Base-by-base conservation (phyloP, 2,329 filamentous ascomycete genomes). In the Orbilia oligospora region DNA sequence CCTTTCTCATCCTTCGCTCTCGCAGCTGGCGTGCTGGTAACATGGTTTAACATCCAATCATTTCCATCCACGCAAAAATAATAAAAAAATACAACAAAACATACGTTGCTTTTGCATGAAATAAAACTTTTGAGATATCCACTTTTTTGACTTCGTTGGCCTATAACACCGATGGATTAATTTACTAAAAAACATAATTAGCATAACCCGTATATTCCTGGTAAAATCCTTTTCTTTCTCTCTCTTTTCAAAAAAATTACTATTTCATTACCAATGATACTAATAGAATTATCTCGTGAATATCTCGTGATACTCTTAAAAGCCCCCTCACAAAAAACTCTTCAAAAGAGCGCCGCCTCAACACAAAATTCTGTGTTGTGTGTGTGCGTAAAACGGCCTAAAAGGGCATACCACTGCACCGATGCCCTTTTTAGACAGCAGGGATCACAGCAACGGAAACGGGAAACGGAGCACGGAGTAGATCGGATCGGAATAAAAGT, bases 51-150 rank as follows among this genome's bases (percentile, higher is more conserved):
- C 16, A 18, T 46, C 61, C 61, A 65, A 65, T 65, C 61, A 36
- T 65, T 36, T 24, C 22, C 61, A 33, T 33, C 61, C 61, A 65
- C 61, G 61, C 41, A 41, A 30, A 20, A 18, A 38, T 14, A 18
- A 38, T 14, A n/a, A 36, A 64, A 64, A 64, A 64, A 61, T 61
- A 61, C 56, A 61, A 61, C 56, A 61, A 61, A 61, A 12, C 56
- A 36, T 61, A 33, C 55, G 2, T 44, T 5, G 38, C 3, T 61
- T 44, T 61, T 27, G 56, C 56, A 61, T 61, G 36, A 61, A 12
- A 12, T 30, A 12, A 36, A 36, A 9, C 33, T 36, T 36, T 30
- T n/a, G n/a, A n/a, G 27, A 38, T 46, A 46, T 20, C 44, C 44
- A 16, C 48, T 51, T 51, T 8, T 9, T 18, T 20, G 20, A 22